Base-by-base conservation (phyloP, 1,139 yeast species). In the Scheffersomyces quercinus region DNA sequence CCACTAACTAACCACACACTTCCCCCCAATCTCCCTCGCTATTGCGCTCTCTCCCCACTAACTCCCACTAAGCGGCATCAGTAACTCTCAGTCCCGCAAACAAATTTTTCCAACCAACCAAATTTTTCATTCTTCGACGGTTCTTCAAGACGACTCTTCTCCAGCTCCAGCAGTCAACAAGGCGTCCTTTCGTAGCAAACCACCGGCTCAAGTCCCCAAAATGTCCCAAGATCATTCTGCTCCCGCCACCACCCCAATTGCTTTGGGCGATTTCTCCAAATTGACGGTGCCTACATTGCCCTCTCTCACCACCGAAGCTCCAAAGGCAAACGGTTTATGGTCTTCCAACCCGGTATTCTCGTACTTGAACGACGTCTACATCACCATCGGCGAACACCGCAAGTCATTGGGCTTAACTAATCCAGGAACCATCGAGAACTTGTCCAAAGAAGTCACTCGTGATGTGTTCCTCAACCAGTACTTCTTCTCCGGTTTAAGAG, bases 401-500 rank as follows among this genome's bases (percentile, higher is more conserved):
- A 77, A 79, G 48, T 82, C 95, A 9, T 78, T 91, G 52, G 89
- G 90, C 46, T 81, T 93, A 62, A 73, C 81, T 56, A 89, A 90
- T 72, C 99, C 99, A 43, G 99, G 98, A 55, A 86, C 97, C 52
- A 82, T 89, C 65, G 99, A 93, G 74, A 89, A 90, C 74, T 76
- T 93, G 66, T 86, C 83, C 75, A 89, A 89, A 72, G 99, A 93
- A 70, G 97, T 90, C 46, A 74, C 91, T 53, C 85, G 93, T 69
- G 98, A 91, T 65, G 97, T 91, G 33, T 89, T 93, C 65, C 79
- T 90, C 62, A 83, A 79, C 64, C 96, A 90, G 65, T 88, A 88
- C 73, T 85, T 85, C 69, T 93, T 93, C 80, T 87, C 96, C 38
- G 99, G 99, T 48, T 80, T 95, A 61, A 86, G 97, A 67, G 99